Base-by-base conservation (phyloP, 306 rosid species). In the Cicer judaicum region DNA sequence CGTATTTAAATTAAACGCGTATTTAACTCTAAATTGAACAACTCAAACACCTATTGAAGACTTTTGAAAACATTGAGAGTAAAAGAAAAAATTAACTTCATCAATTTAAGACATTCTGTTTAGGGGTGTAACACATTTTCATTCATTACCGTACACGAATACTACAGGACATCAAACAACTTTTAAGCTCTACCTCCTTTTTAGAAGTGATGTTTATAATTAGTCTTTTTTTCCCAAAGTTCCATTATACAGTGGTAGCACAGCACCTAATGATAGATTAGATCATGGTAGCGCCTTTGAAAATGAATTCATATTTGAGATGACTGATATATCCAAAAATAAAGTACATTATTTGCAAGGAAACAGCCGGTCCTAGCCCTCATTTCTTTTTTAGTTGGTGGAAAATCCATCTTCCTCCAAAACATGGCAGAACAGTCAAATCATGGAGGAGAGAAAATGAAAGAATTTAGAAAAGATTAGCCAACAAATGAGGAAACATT, bases 381-480 rank as follows among this genome's bases (percentile, higher is more conserved):
- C 46, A 62, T 56, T 39, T 70, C 8, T 54, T 65, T 16, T 54
- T 65, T 16, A 55, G 66, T 70, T 13, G 75, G 8, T 78, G 44
- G 39, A 66, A 67, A 18, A 65, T 65, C 50, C 29, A 74, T 13
- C 84, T 43, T 73, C 60, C 18, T 21, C 36, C 56, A 38, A 38
- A 24, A 21, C 10, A n/a, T 18, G 41, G 18, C 14, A 63, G 34
- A 56, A 8, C 13, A 74, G 66, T 12, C 15, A 65, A 65, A 42
- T 56, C 39, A 46, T 7, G 8, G 41, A 29, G 5, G 19, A 7
- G 70, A 39, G 19, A 21, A 18, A 49, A 29, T 41, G 24, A 14
- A 72, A 6, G 63, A 44, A 36, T 14, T 14, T 14, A 14, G 36
- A 64, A 39, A 63, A 43, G 42, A 15, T 36, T 38, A 11, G 47